Evolutionary conservation across 805 yeast genomes (phyloP).

Genomic region (Saccharomycopsis malanga): DNA sequence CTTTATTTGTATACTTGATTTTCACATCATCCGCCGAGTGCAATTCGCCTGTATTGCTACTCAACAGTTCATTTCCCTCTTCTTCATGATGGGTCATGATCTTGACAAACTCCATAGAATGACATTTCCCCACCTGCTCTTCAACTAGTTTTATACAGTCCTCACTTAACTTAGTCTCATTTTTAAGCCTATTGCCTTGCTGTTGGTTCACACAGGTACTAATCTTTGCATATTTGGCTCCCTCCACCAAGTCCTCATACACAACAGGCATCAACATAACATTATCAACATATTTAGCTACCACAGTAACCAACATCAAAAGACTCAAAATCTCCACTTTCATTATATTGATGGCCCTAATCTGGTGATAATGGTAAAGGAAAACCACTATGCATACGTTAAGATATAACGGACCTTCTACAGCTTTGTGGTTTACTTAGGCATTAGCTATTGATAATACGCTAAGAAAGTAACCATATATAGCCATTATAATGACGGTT

Average conservation of each 20-base stretch:
- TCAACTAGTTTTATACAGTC: background rate
- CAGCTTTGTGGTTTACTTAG: too few relatives aligned
- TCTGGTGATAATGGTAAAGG: too few relatives aligned
- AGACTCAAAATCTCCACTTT: too few relatives aligned
- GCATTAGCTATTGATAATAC: too few relatives aligned
- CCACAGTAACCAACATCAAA: too few relatives aligned
- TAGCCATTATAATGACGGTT: too few relatives aligned
- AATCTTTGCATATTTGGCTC: conserved; percentile 12
- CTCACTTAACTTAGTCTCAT: background rate
- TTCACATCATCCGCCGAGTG: background rate
- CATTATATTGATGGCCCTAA: too few relatives aligned
- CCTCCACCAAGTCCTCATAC: conserved; percentile 8
- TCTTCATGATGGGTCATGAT: conserved; percentile 9
- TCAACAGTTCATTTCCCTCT: background rate
- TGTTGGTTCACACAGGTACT: conserved; percentile 8
- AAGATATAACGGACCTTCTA: too few relatives aligned
- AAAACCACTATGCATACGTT: too few relatives aligned
- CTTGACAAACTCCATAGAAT: conserved; percentile 10
- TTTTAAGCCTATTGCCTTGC: background rate
- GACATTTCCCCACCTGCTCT: background rate
- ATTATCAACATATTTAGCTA: background rate
- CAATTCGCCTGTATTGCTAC: background rate
- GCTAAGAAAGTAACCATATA: too few relatives aligned
- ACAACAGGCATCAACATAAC: background rate
- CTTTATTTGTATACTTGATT: conserved; percentile 26